Evolutionary conservation across 1,139 yeast genomes (phyloP), one percentile per base, ranked within the genome.

Genomic region (Candida sp.): DNA sequence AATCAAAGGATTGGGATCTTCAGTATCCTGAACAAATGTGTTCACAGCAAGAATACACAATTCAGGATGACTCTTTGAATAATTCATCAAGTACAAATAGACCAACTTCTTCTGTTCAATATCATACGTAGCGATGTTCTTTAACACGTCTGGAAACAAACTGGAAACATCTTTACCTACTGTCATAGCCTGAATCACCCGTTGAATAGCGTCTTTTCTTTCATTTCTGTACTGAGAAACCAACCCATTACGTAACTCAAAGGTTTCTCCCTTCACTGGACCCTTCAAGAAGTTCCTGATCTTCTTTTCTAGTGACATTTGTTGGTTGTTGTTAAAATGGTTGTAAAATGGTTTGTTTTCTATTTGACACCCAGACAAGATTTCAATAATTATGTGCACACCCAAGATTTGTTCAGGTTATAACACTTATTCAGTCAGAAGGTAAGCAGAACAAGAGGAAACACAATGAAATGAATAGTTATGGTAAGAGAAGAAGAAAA

Each of bases 161-260:
- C 95, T 82, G 9, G 96, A 87, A 25, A 95, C 98, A 64, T 95
- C 99, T 61, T 95, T 95, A n/a, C 99, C 99, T 29, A 91, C 81
- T 0, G 99, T 95, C 99, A 95, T 95, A 48, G 97, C 98, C 46
- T 95, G 96, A 58, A 95, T 95, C 22, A 96, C 96, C 46, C 97
- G 76, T 66, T 91, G 96, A 53, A 95, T 95, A 23, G 99, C 96
- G 64, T 95, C 99, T 63, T 93, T 95, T 48, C 97, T 74, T 54
- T 95, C 97, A 54, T 81, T 84, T 36, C 97, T 95, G 65, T 89
- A 95, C 64, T 89, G 98, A 11, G 97, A 89, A 4, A 93, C 98
- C 46, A 95, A 76, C 1, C 98, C 98, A 37, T 81, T 81, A 54
- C 90, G 81, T 58, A 93, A 78, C 66, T 93, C 99, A 56, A 80